Base-by-base conservation (phyloP, 495 filamentous ascomycete genomes). In the Ascodesmis nigricans region DNA sequence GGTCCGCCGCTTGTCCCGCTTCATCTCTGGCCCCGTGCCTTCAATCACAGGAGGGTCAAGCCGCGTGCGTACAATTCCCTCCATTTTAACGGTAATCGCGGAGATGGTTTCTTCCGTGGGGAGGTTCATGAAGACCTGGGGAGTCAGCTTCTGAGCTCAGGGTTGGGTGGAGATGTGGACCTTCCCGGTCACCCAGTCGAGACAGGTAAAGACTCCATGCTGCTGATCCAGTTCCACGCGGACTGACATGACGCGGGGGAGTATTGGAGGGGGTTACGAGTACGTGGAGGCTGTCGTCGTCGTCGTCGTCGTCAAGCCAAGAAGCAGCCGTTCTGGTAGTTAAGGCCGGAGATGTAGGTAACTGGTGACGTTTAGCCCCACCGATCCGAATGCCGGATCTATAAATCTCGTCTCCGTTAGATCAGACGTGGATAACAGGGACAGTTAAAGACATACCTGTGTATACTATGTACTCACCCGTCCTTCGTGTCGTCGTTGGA, bases 71-170 rank as follows among this genome's bases (percentile, higher is more conserved):
- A 48, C 47, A 30, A 52, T 82, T 35, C 83, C 87, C 52, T 97
- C 84, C 22, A 97, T 65, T 59, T 97, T 97, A 42, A 92, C 84
- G 26, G 81, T 65, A 34, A 97, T 75, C 8, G 69, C 67, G 18
- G 73, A 66, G 29, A 97, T 22, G 9, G 31, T 34, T 21, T 34
- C 31, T 15, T 43, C 21, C 42, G 22, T 26, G 20, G 29, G 28
- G 3, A 34, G 29, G 7, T 39, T 23, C 18, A 35, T 17, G 5
- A 25, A 14, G 14, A n/a, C 4, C 18, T 17, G 8, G 11, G n/a
- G 4, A 44, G 36, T 13, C 10, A 18, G 10, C 10, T 20, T 21
- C 23, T 6, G 1, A 29, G n/a, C 5, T 29, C 1, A 8, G 4
- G n/a, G 27, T 17, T 1, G 10, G 1, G 8, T 3, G 19, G 11